Evolutionary conservation across 352 stramenopile genomes (phyloP), one percentile per base, ranked within the genome.

Genomic region (Phytophthora tubulina): DNA sequence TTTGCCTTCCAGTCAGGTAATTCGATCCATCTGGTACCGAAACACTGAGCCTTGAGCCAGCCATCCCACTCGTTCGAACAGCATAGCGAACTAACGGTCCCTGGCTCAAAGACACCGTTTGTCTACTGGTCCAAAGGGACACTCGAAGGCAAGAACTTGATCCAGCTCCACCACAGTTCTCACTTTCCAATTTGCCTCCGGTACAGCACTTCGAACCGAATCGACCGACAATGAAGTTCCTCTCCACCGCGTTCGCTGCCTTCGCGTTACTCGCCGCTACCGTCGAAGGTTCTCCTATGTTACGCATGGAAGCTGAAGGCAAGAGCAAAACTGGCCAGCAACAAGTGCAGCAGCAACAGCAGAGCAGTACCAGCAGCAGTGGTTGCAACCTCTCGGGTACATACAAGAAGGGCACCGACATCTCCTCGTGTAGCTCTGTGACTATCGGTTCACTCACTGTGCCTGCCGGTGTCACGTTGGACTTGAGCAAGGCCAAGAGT

Each of bases 391-490:
- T 82, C 39, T 51, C 9, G 3, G 53, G 53, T 5, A 61, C 53
- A 2, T 61, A 81, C 61, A 69, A 66, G 50, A 46, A 35, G 27
- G 69, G 67, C 10, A 70, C 59, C 17, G 54, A 62, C 21, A 63
- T 81, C 17, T 58, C 45, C 2, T 69, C 52, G 27, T 81, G 74
- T 45, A 52, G 35, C 17, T 45, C 17, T 6, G 58, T 82, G 48
- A 57, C 62, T 6, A 62, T 82, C 49, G 54, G 32, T 3, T 67
- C 55, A 13, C 59, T 81, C 1, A 61, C 32, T 3, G 75, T 82
- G n/a, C 75, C 75, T 0, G 72, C 70, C 2, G 75, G 75, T 17
- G 59, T 72, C 42, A 82, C 75, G 35, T 53, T 82, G 3, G 75
- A 82, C 62, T 58, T 82, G 42, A 78, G 67, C 39, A 51, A 52